Percentiles rank a stretch among this genome's conserved stretches.
Conservation (phyloP, 352 stramenopile species). For the Globisporangium carolinianum region DNA sequence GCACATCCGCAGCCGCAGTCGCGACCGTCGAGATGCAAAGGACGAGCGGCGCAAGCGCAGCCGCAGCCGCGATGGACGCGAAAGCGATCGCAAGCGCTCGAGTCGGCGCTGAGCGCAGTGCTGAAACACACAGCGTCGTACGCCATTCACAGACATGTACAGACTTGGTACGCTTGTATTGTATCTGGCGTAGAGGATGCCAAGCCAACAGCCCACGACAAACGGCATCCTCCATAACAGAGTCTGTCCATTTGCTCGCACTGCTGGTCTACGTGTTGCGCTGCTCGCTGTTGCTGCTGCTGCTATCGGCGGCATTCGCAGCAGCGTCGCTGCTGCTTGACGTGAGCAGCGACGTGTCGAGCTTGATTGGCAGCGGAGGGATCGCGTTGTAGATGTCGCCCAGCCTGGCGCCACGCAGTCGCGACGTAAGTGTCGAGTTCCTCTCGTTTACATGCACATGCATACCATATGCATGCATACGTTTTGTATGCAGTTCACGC, state of each 20-base stretch:
- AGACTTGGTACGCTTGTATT: no score
- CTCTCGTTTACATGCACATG: not conserved
- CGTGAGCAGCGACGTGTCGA: slow-evolving; percentile 49
- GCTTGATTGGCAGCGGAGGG: slow-evolving; percentile 51
- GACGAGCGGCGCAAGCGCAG: slow-evolving; percentile 19
- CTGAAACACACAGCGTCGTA: not conserved
- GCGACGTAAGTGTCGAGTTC: no score
- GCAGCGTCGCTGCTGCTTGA: no score
- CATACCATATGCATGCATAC: slow-evolving; percentile 5
- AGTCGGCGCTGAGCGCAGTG: slow-evolving; percentile 14
- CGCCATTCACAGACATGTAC: no score
- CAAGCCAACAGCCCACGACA: no score
- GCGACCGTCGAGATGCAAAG: no score
- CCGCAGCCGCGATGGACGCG: slow-evolving; percentile 18
- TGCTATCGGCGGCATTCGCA: slow-evolving; percentile 23
- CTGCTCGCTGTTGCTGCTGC: slow-evolving; percentile 1
- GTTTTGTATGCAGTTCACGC: slow-evolving; percentile 9
- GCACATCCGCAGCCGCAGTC: no score
- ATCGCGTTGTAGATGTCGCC: slow-evolving; percentile 53
- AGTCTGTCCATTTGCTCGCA: no score
- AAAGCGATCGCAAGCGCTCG: slow-evolving; percentile 19
- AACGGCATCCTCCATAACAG: no score
- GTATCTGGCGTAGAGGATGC: no score
- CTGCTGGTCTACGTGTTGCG: no score
- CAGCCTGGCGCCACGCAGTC: slow-evolving; percentile 20